A percentile compares a stretch with the other conserved stretches of the same genome.
Conservation (phyloP, 2,329 filamentous ascomycete genomes). For the Pezicula radicicola region DNA sequence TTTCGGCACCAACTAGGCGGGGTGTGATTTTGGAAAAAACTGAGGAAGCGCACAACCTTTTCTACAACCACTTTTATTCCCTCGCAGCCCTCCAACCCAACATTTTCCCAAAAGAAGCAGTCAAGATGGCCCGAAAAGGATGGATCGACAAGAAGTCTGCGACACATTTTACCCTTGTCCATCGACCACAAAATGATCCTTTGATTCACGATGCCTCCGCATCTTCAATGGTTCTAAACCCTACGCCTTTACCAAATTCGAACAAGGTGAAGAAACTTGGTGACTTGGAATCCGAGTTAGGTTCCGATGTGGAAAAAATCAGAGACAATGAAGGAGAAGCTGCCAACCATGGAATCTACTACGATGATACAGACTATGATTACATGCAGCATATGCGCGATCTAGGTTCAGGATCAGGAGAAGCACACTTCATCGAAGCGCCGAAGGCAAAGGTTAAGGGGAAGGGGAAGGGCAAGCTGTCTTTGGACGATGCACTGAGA, state of each 20-base stretch:
- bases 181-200: conserved; percentile 95
- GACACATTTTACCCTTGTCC: conserved; percentile 89
- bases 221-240: conserved; percentile 87
- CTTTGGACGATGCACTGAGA: conserved; percentile 78
- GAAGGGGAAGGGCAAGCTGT: conserved; percentile 73
- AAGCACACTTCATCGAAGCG: conserved; percentile 82
- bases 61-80: conserved; percentile 11
- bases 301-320: conserved; percentile 60
- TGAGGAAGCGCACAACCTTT: too few relatives aligned
- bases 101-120: conserved; percentile 1
- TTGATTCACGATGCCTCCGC: conserved; percentile 89
- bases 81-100: conserved; percentile 33
- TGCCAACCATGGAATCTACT: conserved; percentile 90
- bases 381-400: conserved; percentile 99
- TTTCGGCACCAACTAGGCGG: conserved; percentile 1
- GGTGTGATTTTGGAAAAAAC: too few relatives aligned
- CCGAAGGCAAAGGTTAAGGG: conserved; percentile 56
- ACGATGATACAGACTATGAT: conserved; percentile 92
- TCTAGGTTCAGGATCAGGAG: conserved; percentile 65
- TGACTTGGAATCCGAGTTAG: conserved; percentile 76
- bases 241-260: conserved; percentile 47
- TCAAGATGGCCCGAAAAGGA: conserved; percentile 27
- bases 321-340: conserved; percentile 94
- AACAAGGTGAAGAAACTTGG: conserved; percentile 63
- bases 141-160: conserved; percentile 83